Conservation (phyloP, 106 monocot species). For the Dioscorea alata region DNA sequence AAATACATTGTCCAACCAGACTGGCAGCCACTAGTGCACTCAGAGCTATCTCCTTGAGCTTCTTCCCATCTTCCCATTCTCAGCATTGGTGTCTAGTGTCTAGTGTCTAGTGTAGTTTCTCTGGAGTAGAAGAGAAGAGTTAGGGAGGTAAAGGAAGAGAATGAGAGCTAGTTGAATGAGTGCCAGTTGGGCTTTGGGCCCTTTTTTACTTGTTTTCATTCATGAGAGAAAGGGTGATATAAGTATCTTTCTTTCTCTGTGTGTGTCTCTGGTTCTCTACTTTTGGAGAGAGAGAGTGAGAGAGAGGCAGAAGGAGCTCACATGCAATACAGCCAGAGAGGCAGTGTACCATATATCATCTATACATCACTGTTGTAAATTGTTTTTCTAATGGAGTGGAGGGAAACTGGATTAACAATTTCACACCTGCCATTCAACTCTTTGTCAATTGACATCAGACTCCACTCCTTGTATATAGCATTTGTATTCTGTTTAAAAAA, state of each 20-base stretch:
- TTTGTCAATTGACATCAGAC: no score
- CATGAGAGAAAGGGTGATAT: background rate
- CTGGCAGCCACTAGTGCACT: constrained; percentile 82
- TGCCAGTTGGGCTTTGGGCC: constrained; percentile 41
- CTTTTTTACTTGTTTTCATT: constrained; percentile 12
- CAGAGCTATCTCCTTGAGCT: constrained; percentile 31
- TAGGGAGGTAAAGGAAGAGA: constrained; percentile 2
- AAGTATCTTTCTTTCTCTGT: background rate
- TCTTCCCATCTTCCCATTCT: constrained; percentile 18
- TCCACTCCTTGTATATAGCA: no score
- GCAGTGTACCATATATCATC: constrained; percentile 29
- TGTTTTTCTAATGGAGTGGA: background rate
- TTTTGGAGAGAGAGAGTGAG: constrained; percentile 7
- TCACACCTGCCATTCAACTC: no score
- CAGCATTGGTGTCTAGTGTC: background rate
- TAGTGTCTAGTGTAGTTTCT: background rate
- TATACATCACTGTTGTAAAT: constrained; percentile 8
- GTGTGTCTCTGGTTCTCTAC: background rate
- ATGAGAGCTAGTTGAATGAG: constrained; percentile 27
- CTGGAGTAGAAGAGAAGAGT: constrained; percentile 2
- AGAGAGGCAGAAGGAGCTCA: constrained; percentile 23
- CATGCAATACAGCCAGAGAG: constrained; percentile 53
- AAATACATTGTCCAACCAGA: constrained; percentile 95
- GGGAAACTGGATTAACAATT: no score
- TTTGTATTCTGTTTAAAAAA: no score